Percentiles rank a stretch among this genome's conserved stretches.
Conservation (phyloP, 2,329 filamentous ascomycete genomes). For the Rhynchosporium graminicola region DNA sequence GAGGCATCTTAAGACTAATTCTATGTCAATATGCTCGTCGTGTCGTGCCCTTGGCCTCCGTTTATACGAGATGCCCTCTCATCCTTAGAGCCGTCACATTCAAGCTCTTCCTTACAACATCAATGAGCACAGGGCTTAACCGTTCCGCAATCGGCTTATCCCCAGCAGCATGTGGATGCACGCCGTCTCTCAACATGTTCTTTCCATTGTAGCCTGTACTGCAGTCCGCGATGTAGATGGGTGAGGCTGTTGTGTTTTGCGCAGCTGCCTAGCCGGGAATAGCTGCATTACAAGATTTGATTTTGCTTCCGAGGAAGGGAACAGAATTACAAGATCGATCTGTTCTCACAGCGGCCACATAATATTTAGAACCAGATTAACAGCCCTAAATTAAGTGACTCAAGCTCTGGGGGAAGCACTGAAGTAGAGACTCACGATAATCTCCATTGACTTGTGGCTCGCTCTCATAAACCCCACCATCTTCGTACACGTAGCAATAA, state of each 20-base stretch:
- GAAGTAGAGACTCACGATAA: constrained; percentile 42
- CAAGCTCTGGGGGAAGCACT: too few species aligned
- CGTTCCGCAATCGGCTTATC: constrained; percentile 20
- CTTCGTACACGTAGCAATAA: constrained; percentile 27
- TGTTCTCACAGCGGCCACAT: constrained; percentile 22
- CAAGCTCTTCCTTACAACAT: background rate
- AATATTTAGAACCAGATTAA: too few species aligned
- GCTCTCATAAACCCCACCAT: background rate
- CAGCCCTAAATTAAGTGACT: too few species aligned
- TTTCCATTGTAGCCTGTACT: constrained; percentile 40
- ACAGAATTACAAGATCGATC: constrained; percentile 47
- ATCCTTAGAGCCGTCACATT: background rate
- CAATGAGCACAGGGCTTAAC: constrained; percentile 9
- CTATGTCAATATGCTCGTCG: too few species aligned
- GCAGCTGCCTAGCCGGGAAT: constrained; percentile 44
- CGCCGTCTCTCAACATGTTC: constrained; percentile 43
- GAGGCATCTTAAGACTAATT: too few species aligned
- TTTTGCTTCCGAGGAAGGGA: constrained; percentile 39
- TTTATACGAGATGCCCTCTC: too few species aligned
- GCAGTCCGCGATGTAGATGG: background rate
- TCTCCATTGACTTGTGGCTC: constrained; percentile 40
- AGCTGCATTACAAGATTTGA: constrained; percentile 42
- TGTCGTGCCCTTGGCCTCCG: too few species aligned
- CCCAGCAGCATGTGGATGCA: constrained; percentile 43
- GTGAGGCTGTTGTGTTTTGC: constrained; percentile 42